Base-by-base conservation (phyloP, 2,329 filamentous ascomycete genomes). In the Colletotrichum viniferum region DNA sequence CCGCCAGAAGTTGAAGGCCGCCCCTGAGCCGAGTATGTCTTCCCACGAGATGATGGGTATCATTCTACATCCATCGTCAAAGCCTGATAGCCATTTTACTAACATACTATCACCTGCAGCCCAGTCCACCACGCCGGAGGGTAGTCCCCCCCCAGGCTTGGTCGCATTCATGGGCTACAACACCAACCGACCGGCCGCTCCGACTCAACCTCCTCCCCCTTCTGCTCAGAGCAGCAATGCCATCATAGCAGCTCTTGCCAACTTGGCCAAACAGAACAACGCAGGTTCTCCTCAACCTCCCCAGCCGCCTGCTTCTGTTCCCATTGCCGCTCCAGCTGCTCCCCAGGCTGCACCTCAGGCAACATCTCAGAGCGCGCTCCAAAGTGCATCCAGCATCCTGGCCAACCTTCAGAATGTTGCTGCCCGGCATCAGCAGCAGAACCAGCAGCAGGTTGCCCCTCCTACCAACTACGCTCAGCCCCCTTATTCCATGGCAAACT, bases 231-330 rank as follows among this genome's bases (percentile, higher is more conserved):
- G 82, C 71, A 84, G 87, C 77, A 84, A 87, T 76, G 93, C 92
- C 78, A 96, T 97, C 79, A 88, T 96, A 84, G 94, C 94, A 82
- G 94, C 94, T 60, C 89, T 97, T 77, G 94, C 94, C 78, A 95
- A 94, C 81, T 94, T 97, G 85, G 94, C 94, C 52, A 93, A 94
- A 78, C 93, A 95, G 83, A 95, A 92, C 82, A 90, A 88, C 48
- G 86, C 87, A 26, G 84, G 87, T 69, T 84, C 87, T 67, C 55
- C 61, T 67, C 81, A 78, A 67, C 79, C 48, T 58, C 79, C 85
- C 77, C 80, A 71, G 24, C 24, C 18, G 48, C 62, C 61, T 24
- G 55, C 55, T 43, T 60, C 65, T 14, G 43, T 43, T 64, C 64
- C 36, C 10, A 14, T 52, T 65, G 28, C 32, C 14, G 52, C 56